phyloP scores from a whole-genome alignment of 805 yeast genomes.

The Barnettozyma salicaria region DNA sequence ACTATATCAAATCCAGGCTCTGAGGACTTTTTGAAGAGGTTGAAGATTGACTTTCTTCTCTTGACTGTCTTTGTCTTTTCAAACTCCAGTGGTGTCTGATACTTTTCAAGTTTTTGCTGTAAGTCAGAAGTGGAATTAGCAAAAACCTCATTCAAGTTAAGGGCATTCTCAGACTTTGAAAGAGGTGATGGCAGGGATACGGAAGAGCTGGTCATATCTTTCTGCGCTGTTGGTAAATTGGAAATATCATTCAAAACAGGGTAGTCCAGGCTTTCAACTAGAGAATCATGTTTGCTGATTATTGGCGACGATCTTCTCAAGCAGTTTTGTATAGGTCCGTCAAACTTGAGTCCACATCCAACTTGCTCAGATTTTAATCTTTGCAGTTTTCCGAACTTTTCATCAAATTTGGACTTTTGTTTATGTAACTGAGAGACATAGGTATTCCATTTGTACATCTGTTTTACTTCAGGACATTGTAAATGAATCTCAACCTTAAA shows the following conservation, averaged over 20 bases:
- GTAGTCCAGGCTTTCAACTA: conserved; percentile 4
- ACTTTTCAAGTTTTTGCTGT: conserved; percentile 7
- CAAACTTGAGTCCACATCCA: conserved; percentile 20
- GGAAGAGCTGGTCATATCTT: too few species aligned
- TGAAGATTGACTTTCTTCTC: conserved; percentile 23
- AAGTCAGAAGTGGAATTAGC: conserved; percentile 10
- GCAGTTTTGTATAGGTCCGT: neutral
- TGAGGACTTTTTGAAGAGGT: conserved; percentile 17
- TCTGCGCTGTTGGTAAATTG: neutral
- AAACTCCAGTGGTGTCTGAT: conserved; percentile 8
- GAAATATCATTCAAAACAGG: conserved; percentile 1
- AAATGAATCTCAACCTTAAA: conserved; percentile 12
- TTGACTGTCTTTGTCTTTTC: conserved; percentile 12
- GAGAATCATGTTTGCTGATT: conserved; percentile 18
- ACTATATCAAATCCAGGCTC: conserved; percentile 25
- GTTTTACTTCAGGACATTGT: conserved; percentile 21
- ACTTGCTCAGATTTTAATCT: conserved; percentile 12
- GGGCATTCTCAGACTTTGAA: neutral
- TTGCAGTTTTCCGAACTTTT: conserved; percentile 9
- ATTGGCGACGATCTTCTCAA: conserved; percentile 19
- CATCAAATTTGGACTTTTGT: conserved; percentile 4
- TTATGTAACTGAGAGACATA: conserved; percentile 9
- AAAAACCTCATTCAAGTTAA: conserved; percentile 3
- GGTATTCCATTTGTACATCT: conserved; percentile 22
- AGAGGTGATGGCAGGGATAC: neutral